Base-by-base conservation (phyloP, 129 eudicot species). In the Kitagawia praeruptora region DNA sequence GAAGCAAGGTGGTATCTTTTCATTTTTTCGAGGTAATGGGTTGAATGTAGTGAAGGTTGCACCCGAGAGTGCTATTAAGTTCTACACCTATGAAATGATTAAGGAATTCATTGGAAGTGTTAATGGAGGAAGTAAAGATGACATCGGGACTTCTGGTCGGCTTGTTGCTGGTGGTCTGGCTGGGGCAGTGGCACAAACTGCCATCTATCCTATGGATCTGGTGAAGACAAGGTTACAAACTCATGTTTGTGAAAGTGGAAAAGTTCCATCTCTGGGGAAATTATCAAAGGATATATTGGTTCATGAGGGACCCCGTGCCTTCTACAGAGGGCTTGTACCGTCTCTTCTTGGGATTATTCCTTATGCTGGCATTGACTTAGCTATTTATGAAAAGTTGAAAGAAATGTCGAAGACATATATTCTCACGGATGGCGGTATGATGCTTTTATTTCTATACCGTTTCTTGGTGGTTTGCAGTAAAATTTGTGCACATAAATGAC, bases 41-140 rank as follows among this genome's bases (percentile, higher is more conserved):
- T 69, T 94, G 46, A 94, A 94, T 75, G 96, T 92, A 37, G 40
- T 92, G 70, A 94, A 94, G 86, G 98, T 94, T 74, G 97, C 97
- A 53, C 98, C 98, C 15, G 98, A 94, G 85, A 94, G 96, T 71
- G 98, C 98, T 54, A 94, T 95, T 71, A 95, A 88, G 85, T 92
- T 95, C 76, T 95, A 95, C 85, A 75, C 96, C 18, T 95, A 92
- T 34, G 98, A 95, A 79, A 73, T 87, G 92, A 67, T 92, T 67
- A 95, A 95, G 84, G 82, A 80, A 78, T 45, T 84, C 48, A 88
- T 94, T 37, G 93, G 89, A 64, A 82, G 74, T 54, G 23, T 61
- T 63, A 81, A 82, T 25, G 93, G 97, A 42, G 91, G 77, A 66
- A 84, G 85, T 38, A 85, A 86, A 78, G 88, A 49, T n/a, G 91